Evolutionary conservation across 2,329 filamentous ascomycete species (phyloP), one percentile per base, ranked within the genome.

Genomic region (Fusarium agapanthi): DNA sequence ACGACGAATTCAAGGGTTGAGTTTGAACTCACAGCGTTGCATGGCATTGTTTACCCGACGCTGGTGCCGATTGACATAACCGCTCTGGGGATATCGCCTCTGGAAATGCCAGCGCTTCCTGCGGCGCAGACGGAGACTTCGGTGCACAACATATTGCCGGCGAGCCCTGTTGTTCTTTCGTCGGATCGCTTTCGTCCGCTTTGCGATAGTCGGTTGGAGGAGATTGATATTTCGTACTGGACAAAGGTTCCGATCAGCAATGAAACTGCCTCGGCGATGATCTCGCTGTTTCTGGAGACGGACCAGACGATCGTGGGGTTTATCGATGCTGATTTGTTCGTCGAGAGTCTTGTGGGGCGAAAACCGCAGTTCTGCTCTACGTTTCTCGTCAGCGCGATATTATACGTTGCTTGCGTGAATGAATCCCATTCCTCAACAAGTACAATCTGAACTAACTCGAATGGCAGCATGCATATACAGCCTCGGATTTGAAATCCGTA

Each of bases 231-330:
- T 24, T 53, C 61, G 2, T 65, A 65, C 20, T 65, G 61, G 61
- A 53, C 57, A 3, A 65, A 65, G 4, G 45, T 65, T 8, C 61
- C 57, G 11, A 62, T 65, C 20, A 53, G 57, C 2, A 26, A 65
- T 32, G 57, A 24, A 4, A 40, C 61, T 15, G 61, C 61, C 1
- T 57, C 57, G 7, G 41, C 32, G 16, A 26, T 62, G 11, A 45
- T 65, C 28, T 65, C 45, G 9, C 13, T 65, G 5, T 65, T 53
- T 16, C 15, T 62, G 22, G 61, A 62, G 5, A 65, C 61, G 3
- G 61, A 65, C 16, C 61, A 65, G 15, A 62, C 57, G 1, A 62
- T 64, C 18, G 18, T 64, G n/a, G 45, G 44, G 4, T 62, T 64
- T 6, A 6, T 64, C 2, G 61, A 64, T 22, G 61, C 61, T 1